Evolutionary conservation across 352 stramenopile genomes (phyloP).

Genomic region (Saprolegnia diclina): DNA sequence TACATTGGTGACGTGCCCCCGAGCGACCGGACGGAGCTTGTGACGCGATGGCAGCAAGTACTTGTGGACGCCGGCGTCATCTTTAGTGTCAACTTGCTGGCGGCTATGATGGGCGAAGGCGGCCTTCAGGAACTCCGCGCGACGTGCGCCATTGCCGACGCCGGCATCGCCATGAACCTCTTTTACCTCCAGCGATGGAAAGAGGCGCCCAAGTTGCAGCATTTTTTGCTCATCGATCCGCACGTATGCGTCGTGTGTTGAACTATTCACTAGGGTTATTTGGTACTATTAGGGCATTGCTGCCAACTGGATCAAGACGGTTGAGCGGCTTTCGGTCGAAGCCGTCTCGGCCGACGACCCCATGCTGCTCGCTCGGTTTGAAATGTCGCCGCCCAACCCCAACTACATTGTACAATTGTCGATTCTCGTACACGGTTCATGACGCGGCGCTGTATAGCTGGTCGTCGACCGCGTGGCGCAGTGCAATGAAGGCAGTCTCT

Average conservation of each 20-base stretch:
- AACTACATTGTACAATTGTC: slow-evolving; percentile 23
- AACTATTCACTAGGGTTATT: no score
- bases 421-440: not conserved
- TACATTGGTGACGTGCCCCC: slow-evolving; percentile 3
- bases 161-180: slow-evolving; percentile 38
- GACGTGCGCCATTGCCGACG: slow-evolving; percentile 3
- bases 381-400: slow-evolving; percentile 25
- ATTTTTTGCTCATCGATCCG: slow-evolving; percentile 51
- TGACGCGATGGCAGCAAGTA: slow-evolving; percentile 27
- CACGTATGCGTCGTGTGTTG: no score
- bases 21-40: slow-evolving; percentile 26
- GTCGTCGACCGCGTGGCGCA: slow-evolving; percentile 18
- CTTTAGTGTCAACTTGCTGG: slow-evolving; percentile 32
- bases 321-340: slow-evolving; percentile 13
- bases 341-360: slow-evolving; percentile 24
- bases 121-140: slow-evolving; percentile 17
- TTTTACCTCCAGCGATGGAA: slow-evolving; percentile 40
- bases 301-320: slow-evolving; percentile 17
- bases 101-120: slow-evolving; percentile 34
- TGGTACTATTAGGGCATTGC: slow-evolving; percentile 22
- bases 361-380: slow-evolving; percentile 25
- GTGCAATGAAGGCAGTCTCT: slow-evolving; percentile 5
- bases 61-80: slow-evolving; percentile 31
- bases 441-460: slow-evolving; percentile 1
- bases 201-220: slow-evolving; percentile 40